These are phyloP conservation scores for Monosporascus cannonballus DNA, from an alignment of 2,329 filamentous ascomycete genomes.

Conservation along the genomic window DNA sequence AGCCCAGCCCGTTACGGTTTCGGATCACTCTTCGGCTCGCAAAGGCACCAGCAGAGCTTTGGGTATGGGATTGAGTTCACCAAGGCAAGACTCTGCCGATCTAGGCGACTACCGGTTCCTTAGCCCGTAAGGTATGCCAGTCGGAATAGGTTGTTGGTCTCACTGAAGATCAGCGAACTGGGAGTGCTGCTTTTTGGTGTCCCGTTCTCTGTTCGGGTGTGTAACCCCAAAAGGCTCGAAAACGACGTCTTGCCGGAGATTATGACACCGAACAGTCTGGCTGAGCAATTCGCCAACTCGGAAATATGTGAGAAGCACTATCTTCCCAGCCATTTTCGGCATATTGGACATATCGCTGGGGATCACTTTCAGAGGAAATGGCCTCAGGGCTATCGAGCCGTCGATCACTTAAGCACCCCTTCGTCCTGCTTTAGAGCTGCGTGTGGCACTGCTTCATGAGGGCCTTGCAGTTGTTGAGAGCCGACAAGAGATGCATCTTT, in stretches of 20 bases:
- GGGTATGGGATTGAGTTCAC: conserved; percentile 10
- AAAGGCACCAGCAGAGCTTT: conserved; percentile 23
- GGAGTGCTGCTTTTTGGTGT: conserved; percentile 50
- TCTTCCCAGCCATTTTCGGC: conserved; percentile 41
- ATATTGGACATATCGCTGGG: conserved; percentile 44
- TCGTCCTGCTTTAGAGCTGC: background rate
- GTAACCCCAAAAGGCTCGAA: conserved; percentile 60
- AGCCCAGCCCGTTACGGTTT: conserved; percentile 17
- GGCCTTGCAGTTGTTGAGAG: background rate
- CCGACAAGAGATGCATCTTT: conserved; percentile 5
- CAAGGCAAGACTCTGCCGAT: conserved; percentile 21
- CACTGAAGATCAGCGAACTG: conserved; percentile 59
- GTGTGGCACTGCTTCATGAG: background rate
- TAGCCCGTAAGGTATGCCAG: conserved; percentile 20
- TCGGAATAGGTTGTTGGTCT: conserved; percentile 45
- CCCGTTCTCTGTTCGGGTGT: conserved; percentile 48
- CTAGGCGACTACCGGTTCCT: conserved; percentile 18
- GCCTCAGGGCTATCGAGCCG: conserved; percentile 21
- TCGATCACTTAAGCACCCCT: background rate
- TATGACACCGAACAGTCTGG: conserved; percentile 30
- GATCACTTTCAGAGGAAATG: conserved; percentile 47
- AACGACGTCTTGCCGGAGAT: conserved; percentile 31
- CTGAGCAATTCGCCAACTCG: conserved; percentile 54
- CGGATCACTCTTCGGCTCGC: conserved; percentile 18
- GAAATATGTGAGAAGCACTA: conserved; percentile 54